Evolutionary conservation across 192 early-diverging fungal genomes (phyloP).

Genomic region (Coemansia nantahalensis): DNA sequence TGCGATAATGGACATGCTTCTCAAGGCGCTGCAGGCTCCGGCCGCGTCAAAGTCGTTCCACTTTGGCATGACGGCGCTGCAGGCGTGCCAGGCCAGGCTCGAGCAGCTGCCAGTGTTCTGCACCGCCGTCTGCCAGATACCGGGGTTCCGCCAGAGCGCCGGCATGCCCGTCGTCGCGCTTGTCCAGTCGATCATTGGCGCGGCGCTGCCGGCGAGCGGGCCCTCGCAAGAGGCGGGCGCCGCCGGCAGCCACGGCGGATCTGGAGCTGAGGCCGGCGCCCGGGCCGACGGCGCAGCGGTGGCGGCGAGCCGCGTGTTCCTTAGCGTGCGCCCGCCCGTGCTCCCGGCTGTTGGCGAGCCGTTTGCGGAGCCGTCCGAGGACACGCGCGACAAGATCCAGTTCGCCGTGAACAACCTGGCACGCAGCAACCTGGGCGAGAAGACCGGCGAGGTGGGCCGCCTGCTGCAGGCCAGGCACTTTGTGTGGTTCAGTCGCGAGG

Average conservation of each 20-base stretch:
- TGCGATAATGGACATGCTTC: conserved; percentile 85
- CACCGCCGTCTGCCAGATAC: conserved; percentile 76
- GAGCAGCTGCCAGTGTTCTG: conserved; percentile 92
- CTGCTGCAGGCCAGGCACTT: conserved; percentile 66
- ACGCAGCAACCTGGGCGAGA: conserved; percentile 75
- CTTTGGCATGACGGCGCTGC: conserved; percentile 86
- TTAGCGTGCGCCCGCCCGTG: conserved; percentile 31
- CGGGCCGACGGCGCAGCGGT: neutral
- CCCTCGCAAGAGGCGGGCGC: conserved; percentile 15
- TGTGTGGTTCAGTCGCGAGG: conserved; percentile 94
- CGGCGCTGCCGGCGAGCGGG: conserved; percentile 19
- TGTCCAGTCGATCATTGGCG: conserved; percentile 30
- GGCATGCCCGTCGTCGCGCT: conserved; percentile 35
- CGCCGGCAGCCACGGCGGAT: conserved; percentile 38
- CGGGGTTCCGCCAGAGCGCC: conserved; percentile 69
- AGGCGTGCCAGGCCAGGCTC: conserved; percentile 79
- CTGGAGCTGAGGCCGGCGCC: neutral
- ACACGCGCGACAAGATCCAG: conserved; percentile 86
- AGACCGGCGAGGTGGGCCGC: conserved; percentile 67
- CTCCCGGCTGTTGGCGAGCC: conserved; percentile 32
- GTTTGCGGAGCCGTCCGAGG: conserved; percentile 44
- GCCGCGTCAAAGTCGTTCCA: conserved; percentile 78
- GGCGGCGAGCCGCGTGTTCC: conserved; percentile 11
- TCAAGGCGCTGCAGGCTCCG: conserved; percentile 81
- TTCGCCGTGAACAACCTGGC: conserved; percentile 98